A percentile compares a stretch with the other conserved stretches of the same genome.
Conservation (phyloP, 345 rosid genomes). For the Carallia brachiata region DNA sequence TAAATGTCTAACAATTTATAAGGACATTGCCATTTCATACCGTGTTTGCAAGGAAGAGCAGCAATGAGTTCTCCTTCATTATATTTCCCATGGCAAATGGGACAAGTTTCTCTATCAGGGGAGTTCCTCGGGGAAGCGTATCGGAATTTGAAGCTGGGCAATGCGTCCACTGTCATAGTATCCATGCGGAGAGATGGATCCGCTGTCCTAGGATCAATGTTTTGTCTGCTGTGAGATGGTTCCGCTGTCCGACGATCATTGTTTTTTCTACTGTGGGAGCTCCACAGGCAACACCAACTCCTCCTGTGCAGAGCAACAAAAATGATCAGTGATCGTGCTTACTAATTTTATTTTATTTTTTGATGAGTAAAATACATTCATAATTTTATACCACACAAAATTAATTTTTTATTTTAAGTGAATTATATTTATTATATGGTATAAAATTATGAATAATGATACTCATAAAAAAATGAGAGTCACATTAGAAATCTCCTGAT, state of each 20-base stretch:
- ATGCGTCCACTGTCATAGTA: background rate
- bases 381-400: no score
- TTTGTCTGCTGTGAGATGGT: background rate
- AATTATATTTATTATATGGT: no score
- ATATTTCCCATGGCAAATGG: conserved; percentile 78
- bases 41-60: conserved; percentile 75
- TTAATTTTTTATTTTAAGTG: no score
- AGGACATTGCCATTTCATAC: conserved; percentile 26
- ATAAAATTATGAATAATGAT: no score
- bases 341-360: no score
- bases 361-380: no score
- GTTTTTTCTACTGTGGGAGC: conserved; percentile 1
- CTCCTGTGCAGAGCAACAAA: conserved; percentile 46
- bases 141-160: conserved; percentile 48
- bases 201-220: conserved; percentile 35
- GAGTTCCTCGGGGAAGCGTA: conserved; percentile 28
- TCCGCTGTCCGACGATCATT: no score
- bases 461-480: no score
- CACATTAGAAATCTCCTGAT: no score
- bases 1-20: background rate
- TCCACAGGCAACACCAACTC: conserved; percentile 40
- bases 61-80: conserved; percentile 57
- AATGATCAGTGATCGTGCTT: no score
- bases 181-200: background rate
- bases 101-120: conserved; percentile 53